Base-by-base conservation (phyloP, 768 basidiomycete genomes). In the Tremella fuciformis region DNA sequence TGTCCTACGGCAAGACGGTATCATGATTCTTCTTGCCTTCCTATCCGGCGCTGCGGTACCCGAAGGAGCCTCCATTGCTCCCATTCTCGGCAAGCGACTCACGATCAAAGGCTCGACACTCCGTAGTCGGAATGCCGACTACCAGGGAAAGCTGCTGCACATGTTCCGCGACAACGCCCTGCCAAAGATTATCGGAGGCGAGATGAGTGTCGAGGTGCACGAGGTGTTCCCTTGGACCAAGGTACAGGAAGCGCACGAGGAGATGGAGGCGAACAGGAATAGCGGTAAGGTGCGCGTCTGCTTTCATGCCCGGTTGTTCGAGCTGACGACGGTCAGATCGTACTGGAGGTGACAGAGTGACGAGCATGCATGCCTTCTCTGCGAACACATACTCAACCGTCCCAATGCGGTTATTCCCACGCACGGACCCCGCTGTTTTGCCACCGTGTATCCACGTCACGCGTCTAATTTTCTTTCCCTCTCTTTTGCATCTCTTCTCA, bases 51-150 rank as follows among this genome's bases (percentile, higher is more conserved):
- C 65, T 21, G 65, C 54, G 19, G 55, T 65, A 48, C 64, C 49
- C 52, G 60, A 26, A 21, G 64, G 60, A 8, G 60, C 70, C 2
- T 60, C 86, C 73, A 78, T 96, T 47, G 67, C 67, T 4, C 85
- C 85, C 9, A 83, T 96, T 54, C 79, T 94, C 57, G 85, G 80
- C 76, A 97, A 93, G 79, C 85, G 91, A 16, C 83, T 96, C 51
- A 85, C 86, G 22, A 86, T 97, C 51, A 86, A 91, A 76, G 91
- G 92, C 19, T 89, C 89, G 19, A 94, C 91, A 1, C 79, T 96
- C 26, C 85, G 91, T 21, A 84, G 86, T 26, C 84, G 89, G 46
- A 82, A 84, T 22, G 68, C 80, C n/a, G 79, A 82, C 62, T 96
- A 94, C 75, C 91, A 96, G 76, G 81, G 83, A 2, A 82, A 87